Evolutionary conservation across 257 asterid genomes (phyloP), one percentile per base, ranked within the genome.

Genomic region (Sherardia arvensis): DNA sequence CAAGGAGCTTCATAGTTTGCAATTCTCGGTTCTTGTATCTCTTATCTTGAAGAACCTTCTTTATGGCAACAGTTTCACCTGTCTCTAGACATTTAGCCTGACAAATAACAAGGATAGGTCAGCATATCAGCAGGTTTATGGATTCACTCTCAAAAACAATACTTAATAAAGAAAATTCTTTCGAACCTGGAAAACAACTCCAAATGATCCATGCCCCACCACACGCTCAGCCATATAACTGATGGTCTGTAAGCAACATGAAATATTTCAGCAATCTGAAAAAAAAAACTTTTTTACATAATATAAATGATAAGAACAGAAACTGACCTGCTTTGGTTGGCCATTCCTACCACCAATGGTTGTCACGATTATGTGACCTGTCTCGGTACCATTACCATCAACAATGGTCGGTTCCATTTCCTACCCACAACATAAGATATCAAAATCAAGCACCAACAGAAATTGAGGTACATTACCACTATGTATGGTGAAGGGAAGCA

Each of bases 71-170:
- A 47, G 97, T 85, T 78, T 90, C 97, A 45, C 95, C 95, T 1
- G 88, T 83, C 81, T 90, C 98, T 68, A 91, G 77, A 80, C 98
- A 88, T 82, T 88, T 91, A 65, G 98, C 98, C 98, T 88, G 85
- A 67, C 65, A 59, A 65, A 79, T 36, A 49, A n/a, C n/a, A n/a
- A 76, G 20, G 65, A 66, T 27, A 63, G 56, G 73, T 63, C 66
- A 62, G 75, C 56, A 66, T 43, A 69, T n/a, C 21, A 12, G 11
- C 21, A 14, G 22, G 15, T 18, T 40, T 34, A 38, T 12, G 11
- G n/a, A 7, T 47, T 28, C 3, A 17, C 25, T 4, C 7, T 33
- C n/a, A 12, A 14, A 20, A 25, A 57, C 51, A 9, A 49, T 64
- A 25, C 18, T 21, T 17, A 29, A 6, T 18, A 30, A 12, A 17